These are phyloP conservation scores for Petunia hybrid DNA, from an alignment of 305 asterid species.

Conservation along the genomic window DNA sequence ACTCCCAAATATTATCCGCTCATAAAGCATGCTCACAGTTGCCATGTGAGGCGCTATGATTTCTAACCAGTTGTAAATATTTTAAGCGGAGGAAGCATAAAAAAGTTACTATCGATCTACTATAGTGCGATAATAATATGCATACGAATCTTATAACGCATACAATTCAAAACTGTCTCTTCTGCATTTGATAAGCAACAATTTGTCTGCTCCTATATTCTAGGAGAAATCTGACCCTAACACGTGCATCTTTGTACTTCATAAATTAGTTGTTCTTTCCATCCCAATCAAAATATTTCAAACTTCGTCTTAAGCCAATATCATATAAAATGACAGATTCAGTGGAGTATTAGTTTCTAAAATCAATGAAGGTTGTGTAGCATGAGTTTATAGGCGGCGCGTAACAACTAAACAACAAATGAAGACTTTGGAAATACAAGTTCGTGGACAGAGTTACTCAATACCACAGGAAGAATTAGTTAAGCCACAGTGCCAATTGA, in stretches of 20 bases:
- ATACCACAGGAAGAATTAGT: no score
- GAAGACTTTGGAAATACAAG: no score
- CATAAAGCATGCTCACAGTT: neutral
- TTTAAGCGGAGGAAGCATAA: neutral
- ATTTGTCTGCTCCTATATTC: neutral
- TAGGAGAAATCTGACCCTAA: neutral
- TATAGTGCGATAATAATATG: neutral
- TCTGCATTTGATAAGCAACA: neutral
- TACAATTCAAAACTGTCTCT: neutral
- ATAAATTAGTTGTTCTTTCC: no score
- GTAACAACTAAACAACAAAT: no score
- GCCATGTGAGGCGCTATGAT: neutral
- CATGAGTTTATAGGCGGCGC: no score
- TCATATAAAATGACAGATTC: neutral
- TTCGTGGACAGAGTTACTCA: no score
- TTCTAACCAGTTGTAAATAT: neutral
- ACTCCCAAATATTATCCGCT: neutral
- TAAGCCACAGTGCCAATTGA: no score
- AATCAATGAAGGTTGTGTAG: no score
- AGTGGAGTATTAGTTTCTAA: no score
- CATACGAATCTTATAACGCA: no score
- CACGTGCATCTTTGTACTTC: neutral
- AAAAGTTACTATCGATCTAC: neutral
- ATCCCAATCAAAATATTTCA: neutral
- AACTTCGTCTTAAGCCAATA: neutral